Percentiles rank a stretch among this genome's conserved stretches.
phyloP scores from a whole-genome alignment of 805 yeast species.

The Wickerhamiella azyma region DNA sequence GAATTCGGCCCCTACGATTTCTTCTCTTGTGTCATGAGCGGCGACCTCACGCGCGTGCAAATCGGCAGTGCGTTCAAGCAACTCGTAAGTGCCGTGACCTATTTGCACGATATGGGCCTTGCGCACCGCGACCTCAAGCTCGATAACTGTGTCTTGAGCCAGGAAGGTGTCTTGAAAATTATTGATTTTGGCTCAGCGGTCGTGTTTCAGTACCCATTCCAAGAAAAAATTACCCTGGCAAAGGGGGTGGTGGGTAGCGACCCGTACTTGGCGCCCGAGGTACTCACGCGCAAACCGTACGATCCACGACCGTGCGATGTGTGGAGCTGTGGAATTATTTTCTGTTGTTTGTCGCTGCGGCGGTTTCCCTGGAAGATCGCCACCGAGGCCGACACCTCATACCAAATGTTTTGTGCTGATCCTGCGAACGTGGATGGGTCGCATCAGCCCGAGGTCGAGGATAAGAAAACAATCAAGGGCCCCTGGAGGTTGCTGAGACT shows the following conservation, averaged over 20 bases:
- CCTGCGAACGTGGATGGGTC: conserved; percentile 19
- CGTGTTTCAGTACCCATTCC: conserved; percentile 57
- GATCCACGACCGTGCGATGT: conserved; percentile 83
- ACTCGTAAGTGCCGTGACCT: conserved; percentile 57
- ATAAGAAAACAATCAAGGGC: conserved; percentile 35
- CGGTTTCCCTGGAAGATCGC: conserved; percentile 96
- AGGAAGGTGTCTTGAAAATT: conserved; percentile 62
- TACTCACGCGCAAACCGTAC: conserved; percentile 42
- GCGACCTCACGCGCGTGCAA: conserved; percentile 57
- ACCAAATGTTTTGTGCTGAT: conserved; percentile 38
- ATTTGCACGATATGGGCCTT: conserved; percentile 67
- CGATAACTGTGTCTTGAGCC: conserved; percentile 80
- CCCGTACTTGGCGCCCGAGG: conserved; percentile 92
- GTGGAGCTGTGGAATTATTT: conserved; percentile 89
- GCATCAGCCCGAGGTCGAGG: conserved; percentile 16
- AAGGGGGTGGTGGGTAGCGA: conserved; percentile 89
- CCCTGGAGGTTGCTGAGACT: conserved; percentile 59
- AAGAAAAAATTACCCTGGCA: conserved; percentile 45
- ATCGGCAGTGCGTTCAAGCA: conserved; percentile 73
- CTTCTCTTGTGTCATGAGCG: conserved; percentile 85
- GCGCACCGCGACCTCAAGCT: conserved; percentile 89
- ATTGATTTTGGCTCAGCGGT: conserved; percentile 93
- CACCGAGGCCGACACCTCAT: conserved; percentile 60
- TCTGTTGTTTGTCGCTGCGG: conserved; percentile 74
- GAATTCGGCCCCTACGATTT: conserved; percentile 88